Evolutionary conservation across 129 eudicot genomes (phyloP), one percentile per base, ranked within the genome.

Genomic region (Daucus carota): DNA sequence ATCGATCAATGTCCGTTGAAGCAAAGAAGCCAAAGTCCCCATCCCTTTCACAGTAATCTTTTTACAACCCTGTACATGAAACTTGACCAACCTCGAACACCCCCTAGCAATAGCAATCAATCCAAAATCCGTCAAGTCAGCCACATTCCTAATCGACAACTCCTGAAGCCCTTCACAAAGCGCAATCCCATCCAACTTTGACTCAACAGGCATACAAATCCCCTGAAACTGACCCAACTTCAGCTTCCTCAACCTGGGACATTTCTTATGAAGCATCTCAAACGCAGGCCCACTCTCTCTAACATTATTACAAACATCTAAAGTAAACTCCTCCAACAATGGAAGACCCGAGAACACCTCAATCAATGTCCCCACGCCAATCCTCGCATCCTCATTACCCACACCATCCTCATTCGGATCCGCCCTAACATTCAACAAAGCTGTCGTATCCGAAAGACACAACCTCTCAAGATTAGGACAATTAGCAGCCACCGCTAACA

Each of bases 31-130:
- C 66, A 91, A 77, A 4, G 99, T 95, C 79, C 97, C 73, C 89
- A 95, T 76, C 41, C 99, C 99, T 20, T 76, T 78, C 63, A 92
- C 80, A 0, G 97, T 95, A 20, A 72, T 72, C 75, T 43, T 72
- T 10, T 43, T 72, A 43, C 99, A 95, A 7, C 96, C 97, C 65
- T 82, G 84, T 28, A 95, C 75, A 77, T 91, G 96, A 80, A 95
- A 88, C 80, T 88, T 91, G 0, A 75, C 72, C 83, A 95, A 69
- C 44, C 83, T 88, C 14, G 83, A 89, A 79, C 99, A 95, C 70
- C 99, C 99, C 80, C 96, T 82, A 0, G 83, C 99, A 38, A 95
- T 91, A 0, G 90, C 97, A n/a, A 95, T 95, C 88, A 95, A 77
- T 13, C 99, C 92, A 80, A 88, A 70, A 81, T 95, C 94, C 0